These are phyloP conservation scores for Friedmanniomyces simplex DNA, from an alignment of 495 filamentous ascomycete genomes.

Conservation along the genomic window DNA sequence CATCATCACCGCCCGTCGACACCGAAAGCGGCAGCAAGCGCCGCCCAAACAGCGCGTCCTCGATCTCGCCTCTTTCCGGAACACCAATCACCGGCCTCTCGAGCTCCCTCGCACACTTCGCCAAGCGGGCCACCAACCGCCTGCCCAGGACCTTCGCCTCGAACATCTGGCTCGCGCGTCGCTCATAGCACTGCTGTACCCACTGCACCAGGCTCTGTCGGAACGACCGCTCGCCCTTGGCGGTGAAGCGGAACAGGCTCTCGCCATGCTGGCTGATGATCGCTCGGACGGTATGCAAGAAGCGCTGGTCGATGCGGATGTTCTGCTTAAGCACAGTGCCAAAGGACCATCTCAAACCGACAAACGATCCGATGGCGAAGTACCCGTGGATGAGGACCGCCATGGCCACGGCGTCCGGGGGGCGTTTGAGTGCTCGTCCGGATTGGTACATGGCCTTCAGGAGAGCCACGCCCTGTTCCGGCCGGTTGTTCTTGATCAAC, in stretches of 20 bases:
- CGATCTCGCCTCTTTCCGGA: background rate
- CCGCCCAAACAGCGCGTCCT: background rate
- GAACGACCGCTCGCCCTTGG: background rate
- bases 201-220: background rate
- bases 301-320: slow-evolving; percentile 19
- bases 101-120: slow-evolving; percentile 1
- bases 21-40: background rate
- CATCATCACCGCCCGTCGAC: background rate
- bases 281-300: slow-evolving; percentile 3
- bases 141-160: slow-evolving; percentile 3
- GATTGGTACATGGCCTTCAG: slow-evolving; percentile 14
- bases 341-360: slow-evolving; percentile 19
- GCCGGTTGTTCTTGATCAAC: slow-evolving; percentile 2
- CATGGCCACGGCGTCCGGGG: slow-evolving; percentile 18
- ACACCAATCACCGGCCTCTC: background rate
- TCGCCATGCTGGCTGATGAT: background rate
- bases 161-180: background rate
- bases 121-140: slow-evolving; percentile 2
- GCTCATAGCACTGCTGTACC: background rate
- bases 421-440: background rate
- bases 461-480: slow-evolving; percentile 10
- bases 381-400: slow-evolving; percentile 18
- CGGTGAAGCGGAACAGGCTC: background rate
- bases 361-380: background rate
- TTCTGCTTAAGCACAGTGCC: slow-evolving; percentile 9